A percentile compares a stretch with the other conserved stretches of the same genome.
Evolutionary conservation across 2,329 filamentous ascomycete species (phyloP).

Genomic region (Parascedosporium putredinis): DNA sequence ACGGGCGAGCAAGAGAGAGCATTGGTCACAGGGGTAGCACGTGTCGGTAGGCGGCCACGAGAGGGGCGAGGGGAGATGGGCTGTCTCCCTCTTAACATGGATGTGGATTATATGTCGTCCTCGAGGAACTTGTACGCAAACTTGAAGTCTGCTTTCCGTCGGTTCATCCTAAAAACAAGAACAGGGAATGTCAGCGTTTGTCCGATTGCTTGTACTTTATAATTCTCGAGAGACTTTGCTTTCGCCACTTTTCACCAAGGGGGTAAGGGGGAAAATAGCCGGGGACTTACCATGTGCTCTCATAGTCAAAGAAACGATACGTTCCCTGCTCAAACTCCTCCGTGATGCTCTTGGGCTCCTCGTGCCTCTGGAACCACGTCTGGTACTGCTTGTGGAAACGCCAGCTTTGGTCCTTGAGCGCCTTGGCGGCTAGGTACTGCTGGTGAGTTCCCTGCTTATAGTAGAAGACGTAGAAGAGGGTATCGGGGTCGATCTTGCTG

Average conservation of each 20-base stretch:
- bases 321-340: slow-evolving; percentile 98
- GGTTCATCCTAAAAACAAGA: slow-evolving; percentile 74
- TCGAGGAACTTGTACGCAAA: slow-evolving; percentile 97
- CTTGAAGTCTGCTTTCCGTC: slow-evolving; percentile 93
- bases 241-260: too few species aligned
- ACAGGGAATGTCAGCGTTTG: background rate
- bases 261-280: too few species aligned
- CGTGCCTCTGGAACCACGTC: slow-evolving; percentile 97
- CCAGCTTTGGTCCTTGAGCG: slow-evolving; percentile 98
- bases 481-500: slow-evolving; percentile 83
- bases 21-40: too few species aligned
- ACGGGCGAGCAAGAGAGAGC: too few species aligned
- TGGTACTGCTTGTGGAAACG: slow-evolving; percentile 99
- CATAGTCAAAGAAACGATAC: slow-evolving; percentile 98
- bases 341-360: slow-evolving; percentile 96
- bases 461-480: slow-evolving; percentile 97
- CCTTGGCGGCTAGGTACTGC: slow-evolving; percentile 89
- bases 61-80: too few species aligned
- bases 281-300: slow-evolving; percentile 84
- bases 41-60: too few species aligned
- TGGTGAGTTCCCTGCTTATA: slow-evolving; percentile 95
- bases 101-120: slow-evolving; percentile 59
- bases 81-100: too few species aligned
- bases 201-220: too few species aligned
- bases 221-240: too few species aligned